These are phyloP conservation scores for Mayamaea pseudoterrestris DNA, from an alignment of 108 stramenopile genomes.

Conservation along the genomic window DNA sequence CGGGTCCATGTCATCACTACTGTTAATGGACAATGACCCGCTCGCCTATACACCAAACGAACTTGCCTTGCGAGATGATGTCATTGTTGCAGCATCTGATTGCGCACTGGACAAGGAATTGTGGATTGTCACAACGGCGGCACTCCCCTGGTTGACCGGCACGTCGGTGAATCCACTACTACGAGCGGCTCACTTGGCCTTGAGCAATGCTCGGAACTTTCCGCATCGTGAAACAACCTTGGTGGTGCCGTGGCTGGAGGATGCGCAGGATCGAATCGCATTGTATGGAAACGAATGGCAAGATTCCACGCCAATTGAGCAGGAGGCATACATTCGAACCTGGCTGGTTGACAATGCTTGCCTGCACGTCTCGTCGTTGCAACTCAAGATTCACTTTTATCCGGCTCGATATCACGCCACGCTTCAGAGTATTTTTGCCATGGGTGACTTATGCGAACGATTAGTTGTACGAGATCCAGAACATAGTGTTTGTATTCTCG, in stretches of 20 bases:
- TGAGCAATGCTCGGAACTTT: background rate
- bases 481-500: constrained; percentile 78
- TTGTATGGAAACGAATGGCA: constrained; percentile 11
- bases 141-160: constrained; percentile 81
- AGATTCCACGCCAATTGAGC: constrained; percentile 34
- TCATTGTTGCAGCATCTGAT: constrained; percentile 71
- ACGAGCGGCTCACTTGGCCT: constrained; percentile 59
- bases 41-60: constrained; percentile 77
- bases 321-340: constrained; percentile 55
- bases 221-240: constrained; percentile 37
- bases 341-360: constrained; percentile 37
- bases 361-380: constrained; percentile 16
- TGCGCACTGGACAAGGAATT: constrained; percentile 26
- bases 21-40: constrained; percentile 24
- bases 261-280: constrained; percentile 21
- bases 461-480: background rate
- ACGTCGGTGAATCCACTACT: constrained; percentile 82
- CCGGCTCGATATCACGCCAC: constrained; percentile 49
- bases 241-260: constrained; percentile 74
- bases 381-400: constrained; percentile 57
- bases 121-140: constrained; percentile 77
- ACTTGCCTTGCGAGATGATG: constrained; percentile 87
- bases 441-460: constrained; percentile 49
- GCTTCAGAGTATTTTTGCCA: constrained; percentile 77
- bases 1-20: constrained; percentile 18